Evolutionary conservation across 371 early-diverging fungal species (phyloP), one percentile per base, ranked within the genome.

Genomic region (Mortierella sp.): DNA sequence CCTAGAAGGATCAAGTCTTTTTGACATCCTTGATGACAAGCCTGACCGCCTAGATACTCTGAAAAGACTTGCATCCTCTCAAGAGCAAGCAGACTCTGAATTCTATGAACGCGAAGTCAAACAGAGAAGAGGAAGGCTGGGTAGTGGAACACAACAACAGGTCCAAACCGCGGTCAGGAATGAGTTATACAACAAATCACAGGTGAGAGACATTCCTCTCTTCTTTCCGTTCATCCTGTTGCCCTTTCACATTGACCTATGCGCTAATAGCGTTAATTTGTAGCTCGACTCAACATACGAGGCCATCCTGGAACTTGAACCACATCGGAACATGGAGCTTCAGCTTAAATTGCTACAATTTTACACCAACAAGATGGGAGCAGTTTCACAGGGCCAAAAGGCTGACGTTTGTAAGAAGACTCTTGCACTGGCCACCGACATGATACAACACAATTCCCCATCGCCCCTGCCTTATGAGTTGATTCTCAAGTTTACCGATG

Each of bases 61-160:
- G 79, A 68, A 67, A 41, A 73, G 78, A 28, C 82, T 94, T 41
- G 85, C 86, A 1, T 50, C 66, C 1, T 60, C 91, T 8, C 84
- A 88, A 27, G 88, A 90, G 57, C 59, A 60, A 22, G 77, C 90
- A n/a, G 91, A 93, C 39, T 48, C 56, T 0, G 83, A 83, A 39
- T 79, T 80, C 17, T 82, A 89, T 13, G 85, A 86, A 39, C 78
- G 79, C 6, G 91, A 93, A 52, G 80, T 93, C 17, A 87, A 86
- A 29, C 80, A 84, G 17, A 85, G 95, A 29, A 82, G 91, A 22
- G 86, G 87, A 34, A 70, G 95, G 46, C 79, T 96, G 5, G 88
- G 87, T 24, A 90, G 92, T 0, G 90, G 89, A 6, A 87, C 91
- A 5, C 63, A 86, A 10, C 82, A 80, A 21, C 81, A 81, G 46